Conservation (phyloP, 2,329 filamentous ascomycete genomes). For the Colletotrichum lupini region DNA sequence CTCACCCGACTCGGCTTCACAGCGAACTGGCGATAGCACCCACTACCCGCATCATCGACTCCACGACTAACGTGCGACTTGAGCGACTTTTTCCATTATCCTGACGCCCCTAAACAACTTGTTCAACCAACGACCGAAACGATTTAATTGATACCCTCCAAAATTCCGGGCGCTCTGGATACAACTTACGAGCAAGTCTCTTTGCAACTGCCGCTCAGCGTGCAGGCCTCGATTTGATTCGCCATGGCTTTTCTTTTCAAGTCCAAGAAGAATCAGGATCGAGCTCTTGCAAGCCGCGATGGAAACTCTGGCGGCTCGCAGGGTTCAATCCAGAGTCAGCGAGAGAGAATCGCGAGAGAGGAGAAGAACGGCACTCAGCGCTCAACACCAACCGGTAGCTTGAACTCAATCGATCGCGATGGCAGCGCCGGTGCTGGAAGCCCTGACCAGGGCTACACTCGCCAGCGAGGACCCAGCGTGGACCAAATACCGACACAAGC, state of each 20-base stretch:
- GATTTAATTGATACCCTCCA: conserved; percentile 18
- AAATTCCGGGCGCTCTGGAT: conserved; percentile 35
- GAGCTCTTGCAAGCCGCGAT: conserved; percentile 66
- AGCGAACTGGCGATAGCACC: conserved; percentile 21
- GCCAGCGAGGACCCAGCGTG: conserved; percentile 63
- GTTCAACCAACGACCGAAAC: conserved; percentile 24
- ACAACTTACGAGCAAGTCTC: conserved; percentile 29
- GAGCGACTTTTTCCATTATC: conserved; percentile 10
- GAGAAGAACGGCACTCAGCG: conserved; percentile 68
- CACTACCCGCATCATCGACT: conserved; percentile 18
- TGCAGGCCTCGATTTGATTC: conserved; percentile 50
- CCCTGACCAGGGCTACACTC: conserved; percentile 72
- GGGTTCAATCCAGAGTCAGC: conserved; percentile 57
- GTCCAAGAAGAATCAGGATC: conserved; percentile 80
- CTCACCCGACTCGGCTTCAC: conserved; percentile 23
- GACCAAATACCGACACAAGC: conserved; percentile 56
- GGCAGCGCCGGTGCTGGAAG: conserved; percentile 67
- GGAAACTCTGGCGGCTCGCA: conserved; percentile 55
- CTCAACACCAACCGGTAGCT: conserved; percentile 80
- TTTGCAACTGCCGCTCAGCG: conserved; percentile 44
- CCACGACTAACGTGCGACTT: background rate
- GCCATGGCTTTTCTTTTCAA: conserved; percentile 87
- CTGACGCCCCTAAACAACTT: background rate
- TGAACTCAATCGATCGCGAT: conserved; percentile 77
- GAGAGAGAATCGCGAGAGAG: conserved; percentile 52